Evolutionary conservation across 306 rosid species (phyloP), one percentile per base, ranked within the genome.

Genomic region (Cicer pinnatifidum): DNA sequence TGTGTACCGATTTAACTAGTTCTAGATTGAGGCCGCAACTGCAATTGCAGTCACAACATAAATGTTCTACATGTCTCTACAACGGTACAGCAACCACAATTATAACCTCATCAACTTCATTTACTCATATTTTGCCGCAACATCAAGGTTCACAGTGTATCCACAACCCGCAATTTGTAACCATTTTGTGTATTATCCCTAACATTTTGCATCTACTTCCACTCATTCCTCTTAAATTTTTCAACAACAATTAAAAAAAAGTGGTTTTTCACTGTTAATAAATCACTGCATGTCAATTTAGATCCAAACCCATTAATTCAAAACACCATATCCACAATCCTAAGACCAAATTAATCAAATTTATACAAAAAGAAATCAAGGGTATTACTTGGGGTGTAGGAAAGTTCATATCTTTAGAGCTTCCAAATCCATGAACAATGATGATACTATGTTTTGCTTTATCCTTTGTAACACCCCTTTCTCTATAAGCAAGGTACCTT

Each of bases 401-500:
- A 78, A 88, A 77, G 28, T 77, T 82, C 82, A 88, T 85, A 39
- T 90, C 88, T 73, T 87, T 86, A 61, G 86, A 86, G 80, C 90
- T 85, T 54, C 87, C 87, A 79, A 90, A 88, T 60, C 93, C 93
- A 47, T 86, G 91, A 2, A 80, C 80, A 56, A 80, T 60, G 58
- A 88, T 77, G 66, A 88, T 79, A 44, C 75, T 67, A 69, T 82
- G 80, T 37, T 78, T 80, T 15, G 91, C 91, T 60, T 52, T 51
- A 43, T 88, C 86, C 79, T 79, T 88, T 38, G 82, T 71, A 37
- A 85, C 88, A 20, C 96, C 93, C 38, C 39, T 73, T 69, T 90
- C 93, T 80, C 76, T 85, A 67, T 88, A 88, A 41, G 96, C 89
- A 68, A 90, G 47, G 46, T 80, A 57, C 78, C 96, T 88, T 57